Base-by-base conservation (phyloP, 2,329 filamentous ascomycete species). In the Aspergillus brunneoviolaceus region DNA sequence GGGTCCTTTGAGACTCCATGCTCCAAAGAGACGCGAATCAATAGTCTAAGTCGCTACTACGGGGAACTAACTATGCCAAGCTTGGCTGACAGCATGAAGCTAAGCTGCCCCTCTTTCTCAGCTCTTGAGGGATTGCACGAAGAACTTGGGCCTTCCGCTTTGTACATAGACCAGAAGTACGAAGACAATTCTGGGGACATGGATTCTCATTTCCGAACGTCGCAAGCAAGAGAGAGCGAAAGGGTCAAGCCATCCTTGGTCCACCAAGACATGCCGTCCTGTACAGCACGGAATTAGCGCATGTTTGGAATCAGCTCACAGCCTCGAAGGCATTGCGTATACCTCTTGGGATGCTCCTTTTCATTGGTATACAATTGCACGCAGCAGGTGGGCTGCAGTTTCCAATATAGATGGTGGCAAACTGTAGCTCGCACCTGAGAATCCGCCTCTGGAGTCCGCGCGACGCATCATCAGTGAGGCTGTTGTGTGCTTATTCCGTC, bases 391-490 rank as follows among this genome's bases (percentile, higher is more conserved):
- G 39, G 16, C 39, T 7, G 16, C 27, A 29, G 27, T 29, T 45
- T 16, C 16, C 16, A 45, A 45, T 45, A 45, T 45, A 45, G 3
- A 16, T 14, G 39, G 39, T 45, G 39, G 39, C 39, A 10, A 45
- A 45, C 39, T 45, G 39, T 45, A 45, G 39, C 39, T 19, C 39
- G 39, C 19, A 5, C 39, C 16, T 12, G 39, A 19, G 23, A 19
- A 7, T 2, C 19, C 39, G 39, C 39, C 39, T 45, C 39, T n/a
- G 14, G 14, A 45, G 16, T 19, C 39, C 39, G 12, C 25, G 23
- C 25, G 53, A 55, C 53, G 53, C 53, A 55, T 49, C 53, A 55
- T 55, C 53, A 48, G 42, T 55, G 53, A 55, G 53, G 53, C 39
- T 19, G 14, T 45, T 45, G 39, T 12, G 16, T 45, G 33, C 39